A percentile compares a stretch with the other conserved stretches of the same genome.
Conservation (phyloP, 192 early-diverging fungal species). For the Rhizophagus clarus region DNA sequence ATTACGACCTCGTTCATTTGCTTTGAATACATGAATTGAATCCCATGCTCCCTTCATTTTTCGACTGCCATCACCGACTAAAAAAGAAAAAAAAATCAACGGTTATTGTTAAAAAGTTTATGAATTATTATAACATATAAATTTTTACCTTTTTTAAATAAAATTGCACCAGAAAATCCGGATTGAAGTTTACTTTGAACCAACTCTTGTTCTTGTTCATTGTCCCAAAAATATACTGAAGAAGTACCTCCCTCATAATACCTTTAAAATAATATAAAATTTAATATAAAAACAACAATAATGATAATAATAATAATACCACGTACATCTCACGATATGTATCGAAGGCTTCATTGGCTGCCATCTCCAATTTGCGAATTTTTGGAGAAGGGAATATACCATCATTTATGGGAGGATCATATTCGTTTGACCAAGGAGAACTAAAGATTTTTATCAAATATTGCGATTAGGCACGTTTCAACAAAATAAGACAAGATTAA, state of each 20-base stretch:
- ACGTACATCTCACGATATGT: conserved; percentile 92
- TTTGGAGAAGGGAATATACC: conserved; percentile 75
- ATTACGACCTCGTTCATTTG: conserved; percentile 77
- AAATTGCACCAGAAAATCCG: conserved; percentile 89
- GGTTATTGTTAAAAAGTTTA: neutral
- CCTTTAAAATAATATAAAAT: conserved; percentile 33
- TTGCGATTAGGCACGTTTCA: neutral
- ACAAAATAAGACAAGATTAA: too few relatives aligned
- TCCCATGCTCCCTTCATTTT: conserved; percentile 94
- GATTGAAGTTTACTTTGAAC: too few relatives aligned
- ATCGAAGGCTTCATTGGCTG: conserved; percentile 94
- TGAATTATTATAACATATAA: neutral
- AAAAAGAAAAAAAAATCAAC: neutral
- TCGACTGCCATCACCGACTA: conserved; percentile 55
- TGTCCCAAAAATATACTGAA: conserved; percentile 92
- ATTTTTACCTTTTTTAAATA: conserved; percentile 91
- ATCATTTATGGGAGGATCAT: conserved; percentile 83
- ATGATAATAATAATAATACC: neutral
- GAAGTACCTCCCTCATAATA: conserved; percentile 96
- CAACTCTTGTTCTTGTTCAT: conserved; percentile 48
- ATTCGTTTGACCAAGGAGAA: conserved; percentile 97
- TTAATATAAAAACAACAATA: neutral
- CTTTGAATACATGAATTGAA: conserved; percentile 97
- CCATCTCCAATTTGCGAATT: conserved; percentile 85
- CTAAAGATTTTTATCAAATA: conserved; percentile 40